A percentile compares a stretch with the other conserved stretches of the same genome.
These are phyloP conservation scores for Hypsizygus ulmarius DNA, from an alignment of 1,284 basidiomycete genomes.

Conservation along the genomic window DNA sequence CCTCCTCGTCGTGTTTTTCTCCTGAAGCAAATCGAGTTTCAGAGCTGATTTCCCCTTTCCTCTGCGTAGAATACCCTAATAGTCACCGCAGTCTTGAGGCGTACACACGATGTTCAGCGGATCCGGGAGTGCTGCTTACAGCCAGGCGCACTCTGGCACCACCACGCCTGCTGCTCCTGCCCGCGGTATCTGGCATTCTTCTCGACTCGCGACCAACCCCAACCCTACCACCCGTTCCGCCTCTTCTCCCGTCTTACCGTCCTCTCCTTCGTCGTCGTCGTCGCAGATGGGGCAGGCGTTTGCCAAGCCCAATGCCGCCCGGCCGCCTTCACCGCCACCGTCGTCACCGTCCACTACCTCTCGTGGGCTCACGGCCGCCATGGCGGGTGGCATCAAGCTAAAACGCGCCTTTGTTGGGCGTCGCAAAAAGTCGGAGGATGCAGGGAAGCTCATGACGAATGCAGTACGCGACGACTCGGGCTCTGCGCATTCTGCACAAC, in stretches of 20 bases:
- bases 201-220: slow-evolving; percentile 4
- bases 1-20: slow-evolving; percentile 10
- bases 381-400: slow-evolving; percentile 49
- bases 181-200: slow-evolving; percentile 2
- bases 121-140: slow-evolving; percentile 15
- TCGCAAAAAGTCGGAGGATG: slow-evolving; percentile 62
- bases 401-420: slow-evolving; percentile 62
- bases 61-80: slow-evolving; percentile 20
- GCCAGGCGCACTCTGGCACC: slow-evolving; percentile 14
- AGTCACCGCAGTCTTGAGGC: background rate
- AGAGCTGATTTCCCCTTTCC: slow-evolving; percentile 12
- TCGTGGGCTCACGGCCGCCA: slow-evolving; percentile 24
- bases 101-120: slow-evolving; percentile 17
- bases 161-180: slow-evolving; percentile 13
- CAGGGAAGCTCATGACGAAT: slow-evolving; percentile 17
- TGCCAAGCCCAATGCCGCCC: slow-evolving; percentile 10
- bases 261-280: background rate
- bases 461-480: slow-evolving; percentile 8
- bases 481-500: too few species aligned
- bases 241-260: slow-evolving; percentile 10
- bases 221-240: slow-evolving; percentile 8
- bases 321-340: slow-evolving; percentile 11
- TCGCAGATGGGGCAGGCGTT: slow-evolving; percentile 18
- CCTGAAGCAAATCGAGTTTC: too few species aligned
- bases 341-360: slow-evolving; percentile 14